phyloP scores from a whole-genome alignment of 2,329 filamentous ascomycete species.

The Penicillium aurantiogriseum region DNA sequence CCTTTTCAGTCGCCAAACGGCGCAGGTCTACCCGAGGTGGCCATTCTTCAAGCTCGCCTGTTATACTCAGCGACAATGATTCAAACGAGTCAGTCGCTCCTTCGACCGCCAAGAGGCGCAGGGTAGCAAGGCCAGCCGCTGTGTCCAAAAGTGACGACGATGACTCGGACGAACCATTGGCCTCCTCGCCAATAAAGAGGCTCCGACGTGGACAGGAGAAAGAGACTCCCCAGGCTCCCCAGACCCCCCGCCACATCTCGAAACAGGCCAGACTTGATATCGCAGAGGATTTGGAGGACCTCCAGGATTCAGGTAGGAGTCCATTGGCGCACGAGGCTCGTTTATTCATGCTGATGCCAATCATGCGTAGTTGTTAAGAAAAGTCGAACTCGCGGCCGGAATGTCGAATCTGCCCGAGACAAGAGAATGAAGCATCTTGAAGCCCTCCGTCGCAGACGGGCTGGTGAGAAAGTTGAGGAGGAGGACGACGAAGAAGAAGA shows the following conservation, averaged over 20 bases:
- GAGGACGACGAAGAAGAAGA: conserved; percentile 10
- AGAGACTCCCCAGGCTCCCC: conserved; percentile 26
- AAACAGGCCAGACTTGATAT: conserved; percentile 43
- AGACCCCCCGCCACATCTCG: conserved; percentile 21
- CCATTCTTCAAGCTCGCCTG: not conserved
- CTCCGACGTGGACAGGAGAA: conserved; percentile 16
- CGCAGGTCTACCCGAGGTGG: conserved; percentile 6
- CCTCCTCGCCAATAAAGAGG: conserved; percentile 30
- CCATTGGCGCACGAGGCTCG: not conserved
- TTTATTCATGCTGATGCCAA: not conserved
- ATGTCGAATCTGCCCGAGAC: conserved; percentile 40
- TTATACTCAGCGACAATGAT: not conserved
- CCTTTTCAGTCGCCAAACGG: conserved; percentile 26
- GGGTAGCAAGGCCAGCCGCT: not conserved
- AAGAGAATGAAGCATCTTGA: conserved; percentile 45
- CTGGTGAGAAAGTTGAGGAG: conserved; percentile 38
- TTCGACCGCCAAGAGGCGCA: conserved; percentile 2
- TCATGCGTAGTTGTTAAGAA: conserved; percentile 34
- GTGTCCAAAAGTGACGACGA: not conserved
- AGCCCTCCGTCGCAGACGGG: conserved; percentile 42
- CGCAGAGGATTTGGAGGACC: conserved; percentile 46
- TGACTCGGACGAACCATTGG: not conserved
- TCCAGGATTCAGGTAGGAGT: conserved; percentile 44
- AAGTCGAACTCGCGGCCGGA: conserved; percentile 42
- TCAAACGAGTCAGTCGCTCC: not conserved